Base-by-base conservation (phyloP, 208 protist species). In the Wallacemonas sp. region DNA sequence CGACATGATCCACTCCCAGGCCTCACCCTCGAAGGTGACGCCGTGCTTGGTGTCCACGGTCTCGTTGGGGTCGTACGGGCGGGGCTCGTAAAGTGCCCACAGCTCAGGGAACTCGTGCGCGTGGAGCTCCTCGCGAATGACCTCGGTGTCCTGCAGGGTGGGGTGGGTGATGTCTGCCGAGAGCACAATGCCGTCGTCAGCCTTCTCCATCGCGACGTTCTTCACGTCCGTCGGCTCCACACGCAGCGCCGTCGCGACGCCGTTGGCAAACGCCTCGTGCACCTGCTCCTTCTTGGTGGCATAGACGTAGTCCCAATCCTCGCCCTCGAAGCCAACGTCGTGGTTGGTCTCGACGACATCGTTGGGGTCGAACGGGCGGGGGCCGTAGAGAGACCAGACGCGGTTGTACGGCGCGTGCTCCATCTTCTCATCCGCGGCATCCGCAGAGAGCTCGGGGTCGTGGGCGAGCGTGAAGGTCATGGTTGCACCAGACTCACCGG, bases 11-110 rank as follows among this genome's bases (percentile, higher is more conserved):
- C 63, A 73, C 33, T 24, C 73, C 86, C 86, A 92, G 32, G 83
- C 71, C 17, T 66, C 74, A 27, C 85, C 85, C 65, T 86, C 78
- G 61, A 91, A 91, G 61, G 50, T 44, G 29, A 81, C 21, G 36
- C 45, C 71, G 76, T 83, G 78, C 63, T 54, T 63, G 27, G 82
- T 84, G 41, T 55, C 52, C 19, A 85, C 45, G 10, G 37, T 66
- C 34, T 72, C 63, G 37, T 62, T 73, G 42, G 57, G 53, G 57
- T 78, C 80, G 69, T 74, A 78, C 30, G 78, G 73, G 41, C 70
- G 70, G 0, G 60, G 39, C 68, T 74, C 67, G 55, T 72, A 76
- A 13, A 74, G 68, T 1, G 19, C 29, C 81, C 81, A 88, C 37
- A 88, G 50, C 44, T 78, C 70, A n/a, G 53, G 26, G 50, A 81